Evolutionary conservation across 1,139 yeast genomes (phyloP).

Genomic region (Pichia sp.): DNA sequence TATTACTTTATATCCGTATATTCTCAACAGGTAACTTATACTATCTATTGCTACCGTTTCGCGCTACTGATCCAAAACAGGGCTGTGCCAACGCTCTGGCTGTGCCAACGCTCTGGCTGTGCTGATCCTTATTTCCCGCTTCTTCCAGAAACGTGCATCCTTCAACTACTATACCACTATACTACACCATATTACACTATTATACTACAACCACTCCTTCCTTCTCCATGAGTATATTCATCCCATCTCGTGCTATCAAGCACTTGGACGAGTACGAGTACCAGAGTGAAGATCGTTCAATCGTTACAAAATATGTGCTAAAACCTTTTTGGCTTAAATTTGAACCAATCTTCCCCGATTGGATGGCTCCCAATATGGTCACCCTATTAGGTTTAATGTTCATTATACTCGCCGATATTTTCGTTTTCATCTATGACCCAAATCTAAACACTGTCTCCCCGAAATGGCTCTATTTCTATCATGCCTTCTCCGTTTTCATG

Average conservation of each 20-base stretch:
- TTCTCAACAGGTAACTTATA: no score
- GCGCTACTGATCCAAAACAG: no score
- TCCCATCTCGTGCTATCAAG: conserved; percentile 22
- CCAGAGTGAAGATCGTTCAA: conserved; percentile 74
- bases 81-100: no score
- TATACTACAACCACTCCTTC: background rate
- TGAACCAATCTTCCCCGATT: conserved; percentile 67
- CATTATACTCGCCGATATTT: conserved; percentile 53
- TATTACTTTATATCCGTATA: no score
- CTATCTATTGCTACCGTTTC: no score
- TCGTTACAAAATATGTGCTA: conserved; percentile 64
- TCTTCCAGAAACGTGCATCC: no score
- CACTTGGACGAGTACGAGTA: conserved; percentile 33
- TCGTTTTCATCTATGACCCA: conserved; percentile 73
- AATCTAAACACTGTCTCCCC: conserved; percentile 54
- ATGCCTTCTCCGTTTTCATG: conserved; percentile 78
- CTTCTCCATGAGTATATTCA: conserved; percentile 23
- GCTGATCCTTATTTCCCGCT: no score
- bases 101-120: no score
- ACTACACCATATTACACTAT: no score
- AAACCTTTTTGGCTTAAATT: conserved; percentile 76
- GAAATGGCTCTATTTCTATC: conserved; percentile 73
- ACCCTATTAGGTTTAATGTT: conserved; percentile 74
- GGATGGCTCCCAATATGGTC: conserved; percentile 86
- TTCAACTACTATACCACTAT: no score